These are phyloP conservation scores for Uronychia binucleata DNA, from an alignment of 73 alveolate genomes.

Conservation along the genomic window DNA sequence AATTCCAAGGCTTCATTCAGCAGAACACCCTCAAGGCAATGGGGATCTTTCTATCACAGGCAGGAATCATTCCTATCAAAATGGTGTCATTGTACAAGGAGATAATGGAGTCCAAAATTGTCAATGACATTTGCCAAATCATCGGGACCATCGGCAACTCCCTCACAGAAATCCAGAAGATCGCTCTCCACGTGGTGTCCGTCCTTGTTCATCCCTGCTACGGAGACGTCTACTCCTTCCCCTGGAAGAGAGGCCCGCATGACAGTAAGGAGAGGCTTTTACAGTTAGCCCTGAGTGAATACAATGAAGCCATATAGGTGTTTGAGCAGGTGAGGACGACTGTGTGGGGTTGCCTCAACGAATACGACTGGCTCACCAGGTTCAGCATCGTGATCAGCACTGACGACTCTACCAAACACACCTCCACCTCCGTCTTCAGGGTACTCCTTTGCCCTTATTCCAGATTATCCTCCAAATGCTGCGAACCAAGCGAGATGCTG, in stretches of 20 bases:
- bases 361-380: constrained; percentile 61
- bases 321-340: constrained; percentile 70
- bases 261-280: constrained; percentile 7
- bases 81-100: constrained; percentile 84
- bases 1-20: constrained; percentile 38
- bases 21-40: constrained; percentile 79
- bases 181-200: constrained; percentile 79
- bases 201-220: constrained; percentile 89
- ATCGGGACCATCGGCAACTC: constrained; percentile 55
- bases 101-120: constrained; percentile 77
- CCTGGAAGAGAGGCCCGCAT: constrained; percentile 90
- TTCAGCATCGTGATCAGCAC: constrained; percentile 46
- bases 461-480: constrained; percentile 80
- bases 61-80: constrained; percentile 91
- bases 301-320: constrained; percentile 58
- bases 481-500: constrained; percentile 81
- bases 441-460: background rate
- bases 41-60: constrained; percentile 93
- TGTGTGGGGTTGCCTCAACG: constrained; percentile 37
- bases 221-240: constrained; percentile 96
- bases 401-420: constrained; percentile 69
- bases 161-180: constrained; percentile 71
- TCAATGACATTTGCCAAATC: constrained; percentile 71
- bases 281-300: constrained; percentile 50
- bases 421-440: constrained; percentile 77